Percentiles rank a stretch among this genome's conserved stretches.
phyloP scores from a whole-genome alignment of 2,329 filamentous ascomycete species.

The Talaromyces sp. region DNA sequence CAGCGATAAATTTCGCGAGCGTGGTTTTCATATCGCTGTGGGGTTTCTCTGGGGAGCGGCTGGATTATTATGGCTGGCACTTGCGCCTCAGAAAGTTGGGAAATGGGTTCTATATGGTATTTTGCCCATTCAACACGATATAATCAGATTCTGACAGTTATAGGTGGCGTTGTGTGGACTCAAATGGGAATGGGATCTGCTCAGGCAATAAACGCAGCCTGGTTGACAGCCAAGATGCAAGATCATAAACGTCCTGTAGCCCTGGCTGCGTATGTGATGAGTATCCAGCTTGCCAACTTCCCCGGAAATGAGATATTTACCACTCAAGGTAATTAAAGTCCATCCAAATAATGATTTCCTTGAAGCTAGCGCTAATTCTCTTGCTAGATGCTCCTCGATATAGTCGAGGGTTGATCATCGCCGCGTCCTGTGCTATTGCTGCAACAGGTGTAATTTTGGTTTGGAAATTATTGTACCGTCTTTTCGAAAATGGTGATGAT shows the following conservation, averaged over 20 bases:
- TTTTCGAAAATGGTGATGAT: conserved; percentile 5
- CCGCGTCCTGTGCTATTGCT: conserved; percentile 1
- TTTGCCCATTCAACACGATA: neutral
- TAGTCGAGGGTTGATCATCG: conserved; percentile 3
- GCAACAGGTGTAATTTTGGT: conserved; percentile 3
- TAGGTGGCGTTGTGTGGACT: conserved; percentile 21
- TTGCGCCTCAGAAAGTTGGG: conserved; percentile 16
- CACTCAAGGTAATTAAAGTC: conserved; percentile 12
- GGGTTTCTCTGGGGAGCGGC: conserved; percentile 19
- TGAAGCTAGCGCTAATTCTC: neutral
- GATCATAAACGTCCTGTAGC: conserved; percentile 22
- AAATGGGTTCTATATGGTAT: conserved; percentile 17
- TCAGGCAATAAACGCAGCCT: conserved; percentile 21
- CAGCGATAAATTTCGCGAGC: conserved; percentile 15
- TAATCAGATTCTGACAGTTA: neutral
- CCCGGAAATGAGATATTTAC: conserved; percentile 20
- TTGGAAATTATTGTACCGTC: conserved; percentile 8
- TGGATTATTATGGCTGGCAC: conserved; percentile 19
- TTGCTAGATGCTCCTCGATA: conserved; percentile 9
- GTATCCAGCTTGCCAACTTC: conserved; percentile 21
- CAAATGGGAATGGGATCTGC: conserved; percentile 16
- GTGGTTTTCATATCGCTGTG: conserved; percentile 18
- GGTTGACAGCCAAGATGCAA: conserved; percentile 22
- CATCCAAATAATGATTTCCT: neutral
- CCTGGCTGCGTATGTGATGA: conserved; percentile 23